Evolutionary conservation across 331 rosid species (phyloP), one percentile per base, ranked within the genome.

Genomic region (Spiraea crenata): DNA sequence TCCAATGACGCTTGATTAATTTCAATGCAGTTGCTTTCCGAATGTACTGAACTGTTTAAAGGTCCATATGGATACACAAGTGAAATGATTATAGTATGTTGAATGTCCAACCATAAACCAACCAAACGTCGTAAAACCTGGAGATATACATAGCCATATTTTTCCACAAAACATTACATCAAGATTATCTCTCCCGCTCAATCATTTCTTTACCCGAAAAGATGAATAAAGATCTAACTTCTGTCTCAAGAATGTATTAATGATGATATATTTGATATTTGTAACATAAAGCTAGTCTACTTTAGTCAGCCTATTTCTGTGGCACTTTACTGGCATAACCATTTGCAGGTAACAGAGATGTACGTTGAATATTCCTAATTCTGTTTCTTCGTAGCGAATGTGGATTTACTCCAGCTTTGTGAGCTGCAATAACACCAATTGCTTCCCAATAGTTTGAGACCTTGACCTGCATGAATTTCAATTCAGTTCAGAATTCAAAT

Each of bases 401-500:
- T 25, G 97, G 97, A 65, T 93, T 84, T 67, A 87, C 83, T 72
- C 97, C 98, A 7, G 95, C 97, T 89, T 90, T 93, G 85, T 90
- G 97, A 72, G 93, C 91, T 50, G 91, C 93, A 35, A 90, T 63
- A 48, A 93, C 96, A 71, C 98, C 96, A 50, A 93, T 83, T 48
- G 96, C 97, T 79, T 93, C 97, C 95, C 96, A 90, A 73, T 89
- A 93, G 78, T 90, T 93, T 71, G 97, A 84, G 57, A 93, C 98
- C 74, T 84, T 88, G 38, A 90, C 78, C 98, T 90, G 90, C 81
- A 83, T 5, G 61, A 83, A n/a, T 44, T 72, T 37, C 60, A 38
- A 66, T 57, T 80, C 60, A 63, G 65, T 83, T 69, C 54, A 41
- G 68, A 48, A 76, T 65, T 66, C 55, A 68, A 78, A 55, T 61